Base-by-base conservation (phyloP, 2,329 filamentous ascomycete species). In the Xylariaceae sp. region DNA sequence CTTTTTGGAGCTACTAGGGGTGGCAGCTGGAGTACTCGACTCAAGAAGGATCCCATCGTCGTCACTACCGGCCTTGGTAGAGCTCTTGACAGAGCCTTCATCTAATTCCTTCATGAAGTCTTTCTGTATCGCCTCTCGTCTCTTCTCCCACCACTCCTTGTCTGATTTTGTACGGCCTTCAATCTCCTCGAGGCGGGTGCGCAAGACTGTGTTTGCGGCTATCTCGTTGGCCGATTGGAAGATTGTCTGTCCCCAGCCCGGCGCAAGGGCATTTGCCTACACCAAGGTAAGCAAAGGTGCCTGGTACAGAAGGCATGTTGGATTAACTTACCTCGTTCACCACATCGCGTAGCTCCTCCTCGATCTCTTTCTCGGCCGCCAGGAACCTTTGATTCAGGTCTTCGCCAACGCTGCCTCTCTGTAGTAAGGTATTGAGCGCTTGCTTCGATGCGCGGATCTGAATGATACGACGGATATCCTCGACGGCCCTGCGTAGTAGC, bases 181-280 rank as follows among this genome's bases (percentile, higher is more conserved):
- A 53, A 96, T 85, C 58, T 92, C 93, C 40, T 86, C 82, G 16
- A 96, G 80, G 43, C 87, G 83, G 61, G 87, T 80, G 62, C 91
- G 89, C 67, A 96, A 82, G 40, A 86, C 76, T 35, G 84, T 82
- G 75, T 97, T 97, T 68, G 91, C 88, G 54, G 89, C 86, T 74
- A 99, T 97, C 74, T 99, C 94, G 74, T 96, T 96, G 50, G 94
- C 94, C 39, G 90, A 92, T 74, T 99, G 94, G 82, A 99, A 99
- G 72, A 99, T 97, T 51, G 84, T 85, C 70, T 94, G 87, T 57
- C 94, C 94, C 94, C 94, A 99, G 72, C 88, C 87, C 42, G 90
- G 87, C 1, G 85, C 81, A 60, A 97, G 88, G 16, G 89, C 92
- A 71, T 97, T 97, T 66, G 95, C 94, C 91, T 97, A 18, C 27